phyloP scores from a whole-genome alignment of 2,329 filamentous ascomycete species.

The Aspergillus quadricinctus region DNA sequence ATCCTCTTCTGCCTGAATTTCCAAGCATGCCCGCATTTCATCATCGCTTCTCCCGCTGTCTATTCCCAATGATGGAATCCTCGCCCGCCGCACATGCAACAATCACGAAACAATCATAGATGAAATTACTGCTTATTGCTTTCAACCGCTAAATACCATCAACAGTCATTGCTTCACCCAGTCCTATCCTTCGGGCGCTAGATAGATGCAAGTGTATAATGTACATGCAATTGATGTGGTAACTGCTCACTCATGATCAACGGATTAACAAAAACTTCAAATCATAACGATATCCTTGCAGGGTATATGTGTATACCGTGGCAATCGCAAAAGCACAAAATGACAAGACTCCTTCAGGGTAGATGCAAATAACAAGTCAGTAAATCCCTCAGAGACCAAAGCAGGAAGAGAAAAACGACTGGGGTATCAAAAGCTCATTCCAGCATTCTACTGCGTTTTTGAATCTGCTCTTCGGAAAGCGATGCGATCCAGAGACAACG shows the following conservation, averaged over 20 bases:
- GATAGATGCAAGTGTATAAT: background rate
- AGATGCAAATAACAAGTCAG: background rate
- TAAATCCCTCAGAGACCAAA: background rate
- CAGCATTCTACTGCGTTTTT: constrained; percentile 41
- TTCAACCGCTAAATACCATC: background rate
- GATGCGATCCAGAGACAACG: constrained; percentile 62
- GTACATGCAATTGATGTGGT: background rate
- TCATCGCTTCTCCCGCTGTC: background rate
- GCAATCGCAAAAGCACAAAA: background rate
- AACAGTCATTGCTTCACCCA: background rate
- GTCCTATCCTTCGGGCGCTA: background rate
- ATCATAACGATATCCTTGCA: background rate
- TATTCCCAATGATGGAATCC: background rate
- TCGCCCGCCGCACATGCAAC: background rate
- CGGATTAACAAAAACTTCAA: background rate
- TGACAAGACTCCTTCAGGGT: background rate
- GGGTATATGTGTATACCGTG: background rate
- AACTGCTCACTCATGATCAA: background rate
- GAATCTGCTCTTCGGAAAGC: constrained; percentile 56
- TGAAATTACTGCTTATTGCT: background rate
- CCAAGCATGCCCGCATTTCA: background rate
- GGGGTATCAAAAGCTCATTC: constrained; percentile 27
- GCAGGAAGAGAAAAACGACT: constrained; percentile 10
- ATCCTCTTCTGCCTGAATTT: background rate
- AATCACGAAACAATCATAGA: too few relatives aligned